These are phyloP conservation scores for Cadophora gregata DNA, from an alignment of 2,329 filamentous ascomycete species.

Conservation along the genomic window DNA sequence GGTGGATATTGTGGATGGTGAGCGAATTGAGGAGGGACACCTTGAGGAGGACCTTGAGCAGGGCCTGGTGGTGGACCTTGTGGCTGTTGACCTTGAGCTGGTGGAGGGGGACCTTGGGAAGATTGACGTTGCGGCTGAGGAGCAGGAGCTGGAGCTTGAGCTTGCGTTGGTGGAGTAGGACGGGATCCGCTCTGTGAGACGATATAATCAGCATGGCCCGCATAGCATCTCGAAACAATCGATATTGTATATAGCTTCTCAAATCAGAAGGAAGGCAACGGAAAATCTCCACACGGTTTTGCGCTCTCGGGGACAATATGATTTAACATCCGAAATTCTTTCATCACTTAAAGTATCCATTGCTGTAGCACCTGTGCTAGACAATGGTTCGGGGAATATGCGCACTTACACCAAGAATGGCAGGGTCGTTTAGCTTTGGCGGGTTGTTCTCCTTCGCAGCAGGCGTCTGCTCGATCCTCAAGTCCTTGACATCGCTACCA, in stretches of 20 bases:
- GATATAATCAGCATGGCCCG: conserved; percentile 34
- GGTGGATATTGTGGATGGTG: conserved; percentile 51
- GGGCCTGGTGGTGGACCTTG: conserved; percentile 26
- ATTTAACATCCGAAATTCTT: conserved; percentile 95
- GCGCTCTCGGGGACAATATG: conserved; percentile 88
- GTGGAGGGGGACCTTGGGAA: conserved; percentile 28
- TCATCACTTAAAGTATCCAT: conserved; percentile 73
- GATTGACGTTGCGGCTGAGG: conserved; percentile 31
- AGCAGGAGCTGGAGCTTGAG: conserved; percentile 26
- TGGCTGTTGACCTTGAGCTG: conserved; percentile 26
- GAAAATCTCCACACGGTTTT: conserved; percentile 93
- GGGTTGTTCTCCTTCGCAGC: conserved; percentile 76
- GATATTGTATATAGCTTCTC: conserved; percentile 28
- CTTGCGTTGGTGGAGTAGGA: conserved; percentile 36
- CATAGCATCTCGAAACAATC: conserved; percentile 14
- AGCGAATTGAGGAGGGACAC: conserved; percentile 42
- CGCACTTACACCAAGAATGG: conserved; percentile 91
- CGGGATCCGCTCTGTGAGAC: conserved; percentile 54
- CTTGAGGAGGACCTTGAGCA: conserved; percentile 28
- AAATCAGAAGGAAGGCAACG: conserved; percentile 99
- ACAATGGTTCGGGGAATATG: conserved; percentile 9
- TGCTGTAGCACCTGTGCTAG: conserved; percentile 3
- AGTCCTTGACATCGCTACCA: conserved; percentile 97
- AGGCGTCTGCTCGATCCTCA: conserved; percentile 87
- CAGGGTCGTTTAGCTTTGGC: conserved; percentile 89